phyloP scores from a whole-genome alignment of 192 early-diverging fungal genomes.

The Haplosporangium gracile region DNA sequence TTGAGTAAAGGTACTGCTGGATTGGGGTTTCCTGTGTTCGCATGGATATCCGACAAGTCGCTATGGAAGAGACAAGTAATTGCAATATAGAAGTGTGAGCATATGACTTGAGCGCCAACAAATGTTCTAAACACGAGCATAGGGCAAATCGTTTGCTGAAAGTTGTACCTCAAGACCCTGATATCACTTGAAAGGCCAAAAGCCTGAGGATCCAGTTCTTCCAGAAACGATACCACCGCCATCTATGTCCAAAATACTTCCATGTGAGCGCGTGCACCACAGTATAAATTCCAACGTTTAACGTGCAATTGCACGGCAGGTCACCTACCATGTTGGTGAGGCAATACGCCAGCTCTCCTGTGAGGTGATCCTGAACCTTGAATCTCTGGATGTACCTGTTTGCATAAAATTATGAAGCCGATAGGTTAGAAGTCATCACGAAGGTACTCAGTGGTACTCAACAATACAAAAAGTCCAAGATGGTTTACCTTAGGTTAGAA shows the following conservation, averaged over 20 bases:
- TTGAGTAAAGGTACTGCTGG: conserved; percentile 2
- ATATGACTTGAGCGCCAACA: neutral
- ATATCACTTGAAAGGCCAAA: conserved; percentile 61
- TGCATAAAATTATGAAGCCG: neutral
- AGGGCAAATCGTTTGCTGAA: neutral
- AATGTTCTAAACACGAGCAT: neutral
- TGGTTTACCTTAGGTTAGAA: conserved; percentile 71
- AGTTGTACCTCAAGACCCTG: conserved; percentile 56
- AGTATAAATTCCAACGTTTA: neutral
- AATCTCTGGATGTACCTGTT: conserved; percentile 62
- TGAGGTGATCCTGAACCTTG: conserved; percentile 47
- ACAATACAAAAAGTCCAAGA: neutral
- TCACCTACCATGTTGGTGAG: conserved; percentile 63
- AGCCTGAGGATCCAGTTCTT: conserved; percentile 60
- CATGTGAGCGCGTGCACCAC: neutral
- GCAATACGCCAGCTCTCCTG: conserved; percentile 63
- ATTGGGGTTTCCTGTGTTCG: conserved; percentile 1
- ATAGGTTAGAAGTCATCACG: neutral
- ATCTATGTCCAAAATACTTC: conserved; percentile 33
- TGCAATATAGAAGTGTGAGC: conserved; percentile 22
- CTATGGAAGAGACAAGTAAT: neutral
- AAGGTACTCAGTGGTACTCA: neutral
- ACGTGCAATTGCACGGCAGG: neutral
- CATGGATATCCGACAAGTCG: conserved; percentile 44
- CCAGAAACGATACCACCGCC: conserved; percentile 62